Base-by-base conservation (phyloP, 2,329 filamentous ascomycete species). In the Monilinia polystroma region DNA sequence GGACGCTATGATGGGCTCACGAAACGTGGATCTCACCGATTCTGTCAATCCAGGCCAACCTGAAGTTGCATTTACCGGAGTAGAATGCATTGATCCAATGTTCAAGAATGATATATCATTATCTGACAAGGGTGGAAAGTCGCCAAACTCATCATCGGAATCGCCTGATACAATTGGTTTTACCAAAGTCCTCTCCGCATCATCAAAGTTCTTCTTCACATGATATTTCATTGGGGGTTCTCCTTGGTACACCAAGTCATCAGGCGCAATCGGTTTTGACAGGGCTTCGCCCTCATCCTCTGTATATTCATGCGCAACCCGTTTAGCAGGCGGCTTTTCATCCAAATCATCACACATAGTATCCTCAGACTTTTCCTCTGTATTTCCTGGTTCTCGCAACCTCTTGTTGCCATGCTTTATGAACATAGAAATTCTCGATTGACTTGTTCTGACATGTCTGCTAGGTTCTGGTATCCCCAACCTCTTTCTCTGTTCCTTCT, bases 341-440 rank as follows among this genome's bases (percentile, higher is more conserved):
- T 66, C 64, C 43, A 41, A 32, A n/a, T 62, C 56, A 5, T 62
- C 55, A 35, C 64, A 62, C 8, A 66, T 26, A 2, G 63, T 65
- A 26, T 26, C 54, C 16, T 73, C 71, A 38, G 68, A 69, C 14
- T 73, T 70, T 52, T 73, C 72, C 14, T 26, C 68, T 18, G 67
- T 54, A 56, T 53, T 68, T 3, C 72, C 69, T 53, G 70, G 68
- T 38, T 72, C 68, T 57, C 70, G 43, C 67, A 70, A 70, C 49
- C 73, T 68, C 69, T 76, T 70, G 4, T 55, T 67, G 1, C 70
- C 69, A 56, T 54, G 62, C 47, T 78, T 76, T 10, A 85, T 76
- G 67, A 88, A 88, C 47, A 80, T 74, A 23, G 84, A 79, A 69
- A 88, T 85, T 0, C 82, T 85, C 53, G 82, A 82, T 73, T 88